Percentiles rank a stretch among this genome's conserved stretches.
Evolutionary conservation across 192 early-diverging fungal genomes (phyloP).

Genomic region (Backusella westeae): DNA sequence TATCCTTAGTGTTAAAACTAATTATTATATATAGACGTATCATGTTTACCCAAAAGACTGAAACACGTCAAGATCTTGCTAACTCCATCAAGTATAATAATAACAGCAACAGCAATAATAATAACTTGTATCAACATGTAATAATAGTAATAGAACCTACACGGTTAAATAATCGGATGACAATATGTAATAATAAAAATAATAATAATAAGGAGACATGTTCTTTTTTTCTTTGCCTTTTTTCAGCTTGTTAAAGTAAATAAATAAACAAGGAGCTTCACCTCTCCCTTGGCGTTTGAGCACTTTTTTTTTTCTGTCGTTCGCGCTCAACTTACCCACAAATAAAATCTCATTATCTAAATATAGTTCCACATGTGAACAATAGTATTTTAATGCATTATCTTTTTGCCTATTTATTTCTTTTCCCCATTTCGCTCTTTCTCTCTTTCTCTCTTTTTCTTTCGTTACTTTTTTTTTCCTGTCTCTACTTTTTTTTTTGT

Average conservation of each 20-base stretch:
- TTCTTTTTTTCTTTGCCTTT: not conserved
- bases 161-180: conserved; percentile 2
- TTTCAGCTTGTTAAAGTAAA: not conserved
- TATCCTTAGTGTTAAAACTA: not conserved
- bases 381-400: not conserved
- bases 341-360: not conserved
- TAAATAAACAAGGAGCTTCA: conserved; percentile 1
- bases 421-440: not conserved
- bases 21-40: not conserved
- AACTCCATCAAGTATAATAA: not conserved
- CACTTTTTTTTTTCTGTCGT: not conserved
- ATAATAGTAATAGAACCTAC: not conserved
- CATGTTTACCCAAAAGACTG: not conserved
- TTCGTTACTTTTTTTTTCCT: not conserved
- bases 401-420: not conserved
- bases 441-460: not conserved
- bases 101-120: not conserved
- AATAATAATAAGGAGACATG: not conserved
- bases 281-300: not conserved
- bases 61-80: not conserved
- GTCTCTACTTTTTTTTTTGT: not conserved
- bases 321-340: not conserved
- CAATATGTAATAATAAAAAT: not conserved
- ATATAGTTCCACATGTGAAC: not conserved
- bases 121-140: not conserved